phyloP scores from a whole-genome alignment of 2,329 filamentous ascomycete genomes.

The Ascochyta pisi region DNA sequence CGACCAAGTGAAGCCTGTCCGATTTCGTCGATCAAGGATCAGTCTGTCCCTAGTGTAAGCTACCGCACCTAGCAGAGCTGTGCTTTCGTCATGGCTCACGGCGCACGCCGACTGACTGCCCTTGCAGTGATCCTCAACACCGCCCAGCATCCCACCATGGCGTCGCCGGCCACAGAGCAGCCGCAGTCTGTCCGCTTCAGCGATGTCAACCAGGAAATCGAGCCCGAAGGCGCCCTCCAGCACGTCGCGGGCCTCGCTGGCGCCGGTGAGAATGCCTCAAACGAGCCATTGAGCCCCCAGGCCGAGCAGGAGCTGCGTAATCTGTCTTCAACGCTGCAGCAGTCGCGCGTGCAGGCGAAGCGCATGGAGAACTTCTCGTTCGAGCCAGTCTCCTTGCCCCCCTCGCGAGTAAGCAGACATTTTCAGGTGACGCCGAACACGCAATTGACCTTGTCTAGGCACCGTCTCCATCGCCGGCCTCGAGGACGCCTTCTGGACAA shows the following conservation, averaged over 20 bases:
- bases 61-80: slow-evolving; percentile 24
- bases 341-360: slow-evolving; percentile 77
- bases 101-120: slow-evolving; percentile 3
- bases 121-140: slow-evolving; percentile 14
- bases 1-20: slow-evolving; percentile 20
- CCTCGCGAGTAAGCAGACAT: slow-evolving; percentile 72
- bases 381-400: slow-evolving; percentile 87
- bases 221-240: slow-evolving; percentile 43
- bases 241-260: slow-evolving; percentile 41
- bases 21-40: slow-evolving; percentile 22
- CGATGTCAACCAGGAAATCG: slow-evolving; percentile 49
- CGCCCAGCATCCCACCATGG: slow-evolving; percentile 31
- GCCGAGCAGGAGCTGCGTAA: slow-evolving; percentile 71
- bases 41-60: slow-evolving; percentile 25
- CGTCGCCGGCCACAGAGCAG: slow-evolving; percentile 32
- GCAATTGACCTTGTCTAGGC: slow-evolving; percentile 48
- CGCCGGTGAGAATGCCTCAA: slow-evolving; percentile 24
- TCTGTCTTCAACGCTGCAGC: slow-evolving; percentile 75
- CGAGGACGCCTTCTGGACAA: slow-evolving; percentile 59
- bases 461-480: slow-evolving; percentile 55
- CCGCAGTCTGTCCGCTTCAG: slow-evolving; percentile 50
- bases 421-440: slow-evolving; percentile 5
- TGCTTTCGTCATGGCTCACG: slow-evolving; percentile 31
- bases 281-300: slow-evolving; percentile 51
- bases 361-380: slow-evolving; percentile 88